Evolutionary conservation across 345 rosid genomes (phyloP).

Genomic region (Orychophragmus violaceus): DNA sequence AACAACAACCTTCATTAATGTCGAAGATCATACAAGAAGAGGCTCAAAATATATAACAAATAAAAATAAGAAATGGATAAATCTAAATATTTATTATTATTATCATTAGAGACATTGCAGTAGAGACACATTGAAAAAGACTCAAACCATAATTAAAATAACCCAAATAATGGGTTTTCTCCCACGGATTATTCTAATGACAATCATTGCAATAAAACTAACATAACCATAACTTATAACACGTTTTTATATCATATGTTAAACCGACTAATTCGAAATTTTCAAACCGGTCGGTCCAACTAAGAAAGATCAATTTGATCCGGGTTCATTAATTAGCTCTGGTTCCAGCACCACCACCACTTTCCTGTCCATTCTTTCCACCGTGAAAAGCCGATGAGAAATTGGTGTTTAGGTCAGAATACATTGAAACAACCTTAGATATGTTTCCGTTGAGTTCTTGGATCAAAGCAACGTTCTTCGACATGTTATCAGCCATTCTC

Average conservation of each 20-base stretch:
- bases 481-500: constrained; percentile 66
- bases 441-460: constrained; percentile 82
- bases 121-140: constrained; percentile 22
- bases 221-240: background rate
- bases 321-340: constrained; percentile 19
- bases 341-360: constrained; percentile 25
- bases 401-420: constrained; percentile 52
- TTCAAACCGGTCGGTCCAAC: constrained; percentile 25
- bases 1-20: constrained; percentile 20
- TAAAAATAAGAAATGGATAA: background rate
- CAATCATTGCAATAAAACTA: constrained; percentile 26
- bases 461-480: constrained; percentile 81
- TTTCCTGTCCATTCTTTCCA: constrained; percentile 22
- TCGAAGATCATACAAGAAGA: background rate
- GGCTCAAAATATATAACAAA: background rate
- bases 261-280: constrained; percentile 13
- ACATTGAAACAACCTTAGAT: constrained; percentile 67
- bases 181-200: constrained; percentile 33
- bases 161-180: constrained; percentile 28
- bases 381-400: constrained; percentile 45
- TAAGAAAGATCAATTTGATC: constrained; percentile 9
- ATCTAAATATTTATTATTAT: background rate
- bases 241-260: background rate
- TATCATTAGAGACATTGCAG: constrained; percentile 24
- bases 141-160: constrained; percentile 31